Evolutionary conservation across 352 stramenopile genomes (phyloP), one percentile per base, ranked within the genome.

Genomic region (Thalassiosira oceanica): DNA sequence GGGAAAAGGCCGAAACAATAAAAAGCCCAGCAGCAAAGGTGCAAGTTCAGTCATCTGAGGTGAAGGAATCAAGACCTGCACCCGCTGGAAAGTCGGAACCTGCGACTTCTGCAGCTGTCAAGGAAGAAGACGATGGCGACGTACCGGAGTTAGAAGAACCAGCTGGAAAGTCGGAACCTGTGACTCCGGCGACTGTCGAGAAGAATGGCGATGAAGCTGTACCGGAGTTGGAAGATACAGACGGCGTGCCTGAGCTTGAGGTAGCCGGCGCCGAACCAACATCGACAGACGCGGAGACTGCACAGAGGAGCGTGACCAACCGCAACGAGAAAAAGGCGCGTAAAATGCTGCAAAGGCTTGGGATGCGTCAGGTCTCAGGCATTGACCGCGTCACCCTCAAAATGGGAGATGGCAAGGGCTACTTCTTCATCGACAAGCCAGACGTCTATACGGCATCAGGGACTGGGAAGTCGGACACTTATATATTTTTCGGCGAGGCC

Each of bases 331-430:
- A 98, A 91, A 99, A 99, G 87, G 92, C 94, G 42, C 94, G 96
- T 65, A 99, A 99, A 88, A 94, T 96, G 51, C 98, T 99, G 92
- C 90, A 96, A 74, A 98, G 98, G 86, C 90, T 99, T 43, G 94
- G 94, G 49, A 96, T 99, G 88, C 96, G 97, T 67, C 87, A 92
- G 24, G 91, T 99, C 28, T 83, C 89, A 48, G 94, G 93, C 65
- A 95, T 99, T 78, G 92, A 96, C 55, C 90, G 95, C 49, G 95
- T 98, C 21, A 98, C 95, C 3, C 94, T 99, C 69, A 98, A 98
- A 86, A 96, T 90, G 80, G 72, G 61, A 28, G 97, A 98, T 83
- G 97, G 44, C 20, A 18, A 96, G 72, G 89, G 94, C 33, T 74
- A 93, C 23, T 98, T 99, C 77, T 94, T 97, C 35, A 98, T 99